These are phyloP conservation scores for Vigna nakashimae DNA, from an alignment of 306 rosid species.

Conservation along the genomic window DNA sequence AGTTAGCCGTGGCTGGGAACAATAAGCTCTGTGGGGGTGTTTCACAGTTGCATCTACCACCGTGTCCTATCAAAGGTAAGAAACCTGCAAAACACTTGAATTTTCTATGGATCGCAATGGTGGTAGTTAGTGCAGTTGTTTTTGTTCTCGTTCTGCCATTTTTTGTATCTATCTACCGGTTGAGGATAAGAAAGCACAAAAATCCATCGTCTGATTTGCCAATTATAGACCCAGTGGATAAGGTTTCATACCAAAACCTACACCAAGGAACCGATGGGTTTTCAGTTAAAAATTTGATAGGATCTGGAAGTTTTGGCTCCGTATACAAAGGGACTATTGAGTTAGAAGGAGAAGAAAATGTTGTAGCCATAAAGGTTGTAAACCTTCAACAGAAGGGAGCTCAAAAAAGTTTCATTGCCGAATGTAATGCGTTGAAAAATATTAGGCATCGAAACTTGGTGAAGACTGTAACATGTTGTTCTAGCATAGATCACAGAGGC, in stretches of 20 bases:
- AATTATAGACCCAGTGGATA: not conserved
- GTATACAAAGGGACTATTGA: slow-evolving; percentile 44
- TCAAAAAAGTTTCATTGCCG: slow-evolving; percentile 44
- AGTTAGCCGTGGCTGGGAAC: slow-evolving; percentile 31
- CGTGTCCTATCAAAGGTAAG: slow-evolving; percentile 35
- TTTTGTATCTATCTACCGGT: not conserved
- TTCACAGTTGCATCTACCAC: slow-evolving; percentile 32
- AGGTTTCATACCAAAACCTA: slow-evolving; percentile 40
- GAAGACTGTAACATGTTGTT: slow-evolving; percentile 47
- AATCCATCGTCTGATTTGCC: not conserved
- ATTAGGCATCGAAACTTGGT: slow-evolving; percentile 47
- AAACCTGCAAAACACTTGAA: slow-evolving; percentile 18
- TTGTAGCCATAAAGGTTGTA: slow-evolving; percentile 48
- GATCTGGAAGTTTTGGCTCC: slow-evolving; percentile 38
- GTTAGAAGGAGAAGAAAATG: slow-evolving; percentile 5
- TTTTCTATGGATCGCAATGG: not conserved
- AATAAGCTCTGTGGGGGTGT: slow-evolving; percentile 47
- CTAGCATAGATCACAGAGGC: slow-evolving; percentile 39
- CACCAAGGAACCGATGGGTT: slow-evolving; percentile 43
- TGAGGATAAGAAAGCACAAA: slow-evolving; percentile 20
- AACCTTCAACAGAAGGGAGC: slow-evolving; percentile 46
- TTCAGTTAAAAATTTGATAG: slow-evolving; percentile 33
- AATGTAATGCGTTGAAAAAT: slow-evolving; percentile 41
- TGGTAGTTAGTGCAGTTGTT: slow-evolving; percentile 24
- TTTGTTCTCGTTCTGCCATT: slow-evolving; percentile 24